Evolutionary conservation across 2,329 filamentous ascomycete species (phyloP).

Genomic region (Trichoderma breve): DNA sequence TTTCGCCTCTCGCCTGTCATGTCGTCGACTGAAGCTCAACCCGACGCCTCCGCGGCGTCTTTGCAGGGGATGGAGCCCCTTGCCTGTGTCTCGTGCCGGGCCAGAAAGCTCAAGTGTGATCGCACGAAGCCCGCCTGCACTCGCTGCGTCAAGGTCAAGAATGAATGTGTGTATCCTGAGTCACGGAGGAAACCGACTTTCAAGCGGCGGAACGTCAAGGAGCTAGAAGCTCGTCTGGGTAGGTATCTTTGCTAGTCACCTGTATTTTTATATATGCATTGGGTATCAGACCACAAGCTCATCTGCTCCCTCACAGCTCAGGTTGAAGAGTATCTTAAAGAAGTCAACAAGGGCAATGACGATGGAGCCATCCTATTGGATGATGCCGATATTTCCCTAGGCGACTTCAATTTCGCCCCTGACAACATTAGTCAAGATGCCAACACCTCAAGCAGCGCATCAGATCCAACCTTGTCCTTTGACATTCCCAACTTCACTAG

Average conservation of each 20-base stretch:
- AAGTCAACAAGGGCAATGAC: constrained; percentile 46
- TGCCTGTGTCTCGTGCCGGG: constrained; percentile 79
- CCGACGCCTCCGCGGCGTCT: constrained; percentile 7
- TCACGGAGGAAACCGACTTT: constrained; percentile 83
- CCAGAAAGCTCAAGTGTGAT: constrained; percentile 85
- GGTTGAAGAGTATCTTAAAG: constrained; percentile 76
- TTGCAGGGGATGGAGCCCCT: constrained; percentile 47
- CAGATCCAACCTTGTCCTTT: constrained; percentile 22
- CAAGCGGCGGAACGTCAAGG: constrained; percentile 86
- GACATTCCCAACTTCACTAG: constrained; percentile 22
- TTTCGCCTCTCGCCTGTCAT: neutral
- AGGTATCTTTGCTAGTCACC: constrained; percentile 30
- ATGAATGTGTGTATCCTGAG: constrained; percentile 85
- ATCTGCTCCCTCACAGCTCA: constrained; percentile 54
- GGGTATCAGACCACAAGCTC: neutral
- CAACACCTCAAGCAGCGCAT: constrained; percentile 14
- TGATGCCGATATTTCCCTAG: constrained; percentile 9
- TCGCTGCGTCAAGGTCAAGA: constrained; percentile 71
- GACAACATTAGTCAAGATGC: constrained; percentile 21
- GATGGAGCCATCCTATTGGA: constrained; percentile 17
- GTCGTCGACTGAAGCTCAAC: constrained; percentile 16
- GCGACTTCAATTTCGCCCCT: constrained; percentile 20
- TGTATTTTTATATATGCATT: neutral
- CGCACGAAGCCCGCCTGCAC: constrained; percentile 74
- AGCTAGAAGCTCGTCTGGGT: constrained; percentile 85